phyloP scores from a whole-genome alignment of 176 grass and related monocot genomes.

The Bonia amplexicaulis region DNA sequence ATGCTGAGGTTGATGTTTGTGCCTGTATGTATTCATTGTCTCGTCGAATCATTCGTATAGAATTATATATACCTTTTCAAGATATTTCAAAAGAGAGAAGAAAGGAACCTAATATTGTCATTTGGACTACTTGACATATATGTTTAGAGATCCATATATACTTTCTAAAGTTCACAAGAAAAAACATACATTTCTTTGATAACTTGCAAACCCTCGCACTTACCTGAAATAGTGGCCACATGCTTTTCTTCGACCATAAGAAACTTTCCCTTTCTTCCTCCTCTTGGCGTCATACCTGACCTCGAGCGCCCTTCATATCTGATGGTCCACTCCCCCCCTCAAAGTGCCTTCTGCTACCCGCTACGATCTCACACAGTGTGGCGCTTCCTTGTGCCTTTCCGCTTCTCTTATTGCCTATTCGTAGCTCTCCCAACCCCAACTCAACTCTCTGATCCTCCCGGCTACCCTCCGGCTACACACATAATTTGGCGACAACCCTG shows the following conservation, averaged over 20 bases:
- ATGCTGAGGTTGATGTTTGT: background rate
- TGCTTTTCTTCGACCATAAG: no score
- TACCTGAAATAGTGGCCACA: fast-evolving
- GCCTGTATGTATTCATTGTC: background rate
- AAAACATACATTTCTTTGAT: background rate
- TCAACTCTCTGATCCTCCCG: background rate
- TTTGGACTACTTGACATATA: background rate
- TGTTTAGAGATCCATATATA: background rate
- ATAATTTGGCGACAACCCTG: fast-evolving
- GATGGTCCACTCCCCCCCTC: background rate
- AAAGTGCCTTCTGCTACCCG: fast-evolving
- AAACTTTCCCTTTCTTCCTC: background rate
- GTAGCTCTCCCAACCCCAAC: fast-evolving
- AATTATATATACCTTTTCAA: background rate
- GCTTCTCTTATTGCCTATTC: background rate
- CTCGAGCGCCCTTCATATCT: background rate
- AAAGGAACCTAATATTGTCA: background rate
- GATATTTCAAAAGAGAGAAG: background rate
- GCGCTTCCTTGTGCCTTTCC: fast-evolving
- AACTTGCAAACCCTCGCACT: fast-evolving
- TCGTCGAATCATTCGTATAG: background rate
- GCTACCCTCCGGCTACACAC: fast-evolving
- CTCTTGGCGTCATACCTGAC: fast-evolving
- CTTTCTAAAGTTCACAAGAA: no score
- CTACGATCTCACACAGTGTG: fast-evolving